Conservation (phyloP, 208 protist species). For the Blechomonas ayalai region DNA sequence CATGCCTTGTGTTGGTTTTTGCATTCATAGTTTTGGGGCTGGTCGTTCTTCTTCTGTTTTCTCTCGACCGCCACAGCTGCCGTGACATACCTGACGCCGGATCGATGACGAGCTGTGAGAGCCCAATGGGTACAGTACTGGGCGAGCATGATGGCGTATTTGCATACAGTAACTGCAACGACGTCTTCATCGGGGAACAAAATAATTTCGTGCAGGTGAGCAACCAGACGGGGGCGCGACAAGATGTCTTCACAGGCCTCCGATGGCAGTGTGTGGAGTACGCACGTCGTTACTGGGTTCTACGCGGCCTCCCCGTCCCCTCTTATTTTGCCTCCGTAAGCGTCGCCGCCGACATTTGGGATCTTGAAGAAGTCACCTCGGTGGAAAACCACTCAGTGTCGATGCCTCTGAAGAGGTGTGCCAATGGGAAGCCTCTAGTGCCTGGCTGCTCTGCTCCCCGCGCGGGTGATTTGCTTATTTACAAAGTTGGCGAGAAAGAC, state of each 20-base stretch:
- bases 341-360: constrained; percentile 8
- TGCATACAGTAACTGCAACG: constrained; percentile 31
- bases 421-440: constrained; percentile 8
- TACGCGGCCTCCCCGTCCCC: neutral
- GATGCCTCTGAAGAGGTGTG: constrained; percentile 4
- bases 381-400: neutral
- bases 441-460: constrained; percentile 4
- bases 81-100: no score
- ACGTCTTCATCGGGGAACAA: constrained; percentile 11
- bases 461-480: constrained; percentile 17
- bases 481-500: constrained; percentile 2
- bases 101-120: constrained; percentile 3
- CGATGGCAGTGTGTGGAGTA: constrained; percentile 16
- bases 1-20: neutral
- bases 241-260: no score
- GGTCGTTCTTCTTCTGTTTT: constrained; percentile 5
- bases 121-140: constrained; percentile 35
- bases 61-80: no score
- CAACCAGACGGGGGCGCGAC: neutral
- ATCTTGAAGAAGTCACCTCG: neutral
- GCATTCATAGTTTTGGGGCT: neutral
- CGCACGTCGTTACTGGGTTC: constrained; percentile 7
- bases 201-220: neutral
- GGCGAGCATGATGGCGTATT: constrained; percentile 26
- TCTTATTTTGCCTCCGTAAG: constrained; percentile 2